These are phyloP conservation scores for Candida golubevii DNA, from an alignment of 805 yeast genomes.

Conservation along the genomic window DNA sequence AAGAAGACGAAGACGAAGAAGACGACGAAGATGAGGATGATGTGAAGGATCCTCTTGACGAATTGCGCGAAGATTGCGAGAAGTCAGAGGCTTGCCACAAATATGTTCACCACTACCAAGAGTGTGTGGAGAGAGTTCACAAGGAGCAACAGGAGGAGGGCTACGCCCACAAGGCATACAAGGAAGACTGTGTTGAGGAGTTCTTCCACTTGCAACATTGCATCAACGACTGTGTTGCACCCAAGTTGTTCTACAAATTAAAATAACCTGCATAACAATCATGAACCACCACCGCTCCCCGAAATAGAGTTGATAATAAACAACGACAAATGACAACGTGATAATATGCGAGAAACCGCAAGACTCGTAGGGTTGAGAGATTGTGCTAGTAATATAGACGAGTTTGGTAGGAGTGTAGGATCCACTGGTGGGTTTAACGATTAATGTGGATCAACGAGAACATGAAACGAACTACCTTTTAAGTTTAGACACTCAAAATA, in stretches of 20 bases:
- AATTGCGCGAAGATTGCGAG: conserved; percentile 53
- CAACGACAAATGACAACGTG: conserved; percentile 4
- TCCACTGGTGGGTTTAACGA: too few species aligned
- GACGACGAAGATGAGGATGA: conserved; percentile 19
- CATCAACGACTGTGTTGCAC: conserved; percentile 86
- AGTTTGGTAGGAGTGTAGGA: too few species aligned
- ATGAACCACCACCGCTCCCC: neutral
- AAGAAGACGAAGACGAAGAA: conserved; percentile 59
- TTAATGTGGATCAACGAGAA: too few species aligned
- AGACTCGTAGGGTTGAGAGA: too few species aligned
- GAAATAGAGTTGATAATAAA: conserved; percentile 14
- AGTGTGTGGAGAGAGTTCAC: conserved; percentile 93
- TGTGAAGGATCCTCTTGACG: conserved; percentile 15
- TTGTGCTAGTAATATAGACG: too few species aligned
- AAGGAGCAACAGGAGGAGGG: conserved; percentile 79
- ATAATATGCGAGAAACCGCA: too few species aligned
- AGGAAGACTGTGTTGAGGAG: conserved; percentile 98
- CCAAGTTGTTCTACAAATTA: conserved; percentile 81
- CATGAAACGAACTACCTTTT: too few species aligned
- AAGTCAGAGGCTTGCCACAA: conserved; percentile 64
- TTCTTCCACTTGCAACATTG: conserved; percentile 96
- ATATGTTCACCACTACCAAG: conserved; percentile 83
- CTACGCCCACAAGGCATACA: conserved; percentile 73
- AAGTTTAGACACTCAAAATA: too few species aligned
- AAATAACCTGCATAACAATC: conserved; percentile 45